Conservation (phyloP, 495 filamentous ascomycete species). For the Penicillium herquei region DNA sequence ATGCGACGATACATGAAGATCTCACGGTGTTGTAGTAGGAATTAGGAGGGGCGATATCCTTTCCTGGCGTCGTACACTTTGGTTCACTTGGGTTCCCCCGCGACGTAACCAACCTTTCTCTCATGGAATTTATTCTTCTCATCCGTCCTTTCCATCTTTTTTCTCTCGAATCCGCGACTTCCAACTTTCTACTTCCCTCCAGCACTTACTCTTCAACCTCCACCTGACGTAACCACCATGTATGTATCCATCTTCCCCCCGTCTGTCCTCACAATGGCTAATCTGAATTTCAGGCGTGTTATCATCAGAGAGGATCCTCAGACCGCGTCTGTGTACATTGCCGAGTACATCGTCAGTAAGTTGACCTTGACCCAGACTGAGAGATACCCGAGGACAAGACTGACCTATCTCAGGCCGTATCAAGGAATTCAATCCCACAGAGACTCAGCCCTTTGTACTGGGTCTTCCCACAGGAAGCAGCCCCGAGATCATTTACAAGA, state of each 20-base stretch:
- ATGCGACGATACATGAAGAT: slow-evolving; percentile 13
- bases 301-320: slow-evolving; percentile 73
- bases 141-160: not conserved
- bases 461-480: slow-evolving; percentile 82
- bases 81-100: not conserved
- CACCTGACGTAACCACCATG: slow-evolving; percentile 33
- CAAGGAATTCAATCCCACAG: slow-evolving; percentile 67
- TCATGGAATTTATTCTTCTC: not conserved
- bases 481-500: slow-evolving; percentile 74
- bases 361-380: slow-evolving; percentile 2
- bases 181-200: not conserved
- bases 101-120: slow-evolving; percentile 1
- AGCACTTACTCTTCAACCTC: not conserved
- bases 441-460: slow-evolving; percentile 72
- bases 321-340: slow-evolving; percentile 69
- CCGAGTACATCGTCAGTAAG: slow-evolving; percentile 78
- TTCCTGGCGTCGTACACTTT: not conserved
- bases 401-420: slow-evolving; percentile 52
- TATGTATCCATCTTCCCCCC: slow-evolving; percentile 11
- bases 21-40: not conserved
- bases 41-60: not conserved
- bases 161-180: not conserved
- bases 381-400: not conserved
- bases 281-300: slow-evolving; percentile 60
- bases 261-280: slow-evolving; percentile 10